phyloP scores from a whole-genome alignment of 192 early-diverging fungal species.

The Tieghemiomyces parasiticus region DNA sequence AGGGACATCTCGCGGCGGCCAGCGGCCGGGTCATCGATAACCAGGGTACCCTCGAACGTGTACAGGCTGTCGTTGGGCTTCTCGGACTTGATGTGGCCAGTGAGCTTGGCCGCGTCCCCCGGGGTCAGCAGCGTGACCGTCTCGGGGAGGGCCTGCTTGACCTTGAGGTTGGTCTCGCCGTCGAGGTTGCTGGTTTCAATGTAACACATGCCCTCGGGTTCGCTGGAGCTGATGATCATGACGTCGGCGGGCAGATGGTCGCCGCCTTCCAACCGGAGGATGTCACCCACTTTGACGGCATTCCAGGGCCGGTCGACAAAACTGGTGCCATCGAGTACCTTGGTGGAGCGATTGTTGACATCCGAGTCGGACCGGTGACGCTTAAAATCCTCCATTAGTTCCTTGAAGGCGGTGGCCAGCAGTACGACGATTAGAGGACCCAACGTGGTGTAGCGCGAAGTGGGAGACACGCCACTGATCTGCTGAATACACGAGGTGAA shows the following conservation, averaged over 20 bases:
- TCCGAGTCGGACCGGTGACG: constrained; percentile 60
- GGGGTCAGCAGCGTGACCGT: constrained; percentile 62
- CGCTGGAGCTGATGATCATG: constrained; percentile 74
- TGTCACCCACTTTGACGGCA: constrained; percentile 75
- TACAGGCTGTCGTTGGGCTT: constrained; percentile 93
- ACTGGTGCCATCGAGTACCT: constrained; percentile 34
- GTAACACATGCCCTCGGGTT: constrained; percentile 93
- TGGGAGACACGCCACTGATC: constrained; percentile 88
- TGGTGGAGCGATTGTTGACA: constrained; percentile 47
- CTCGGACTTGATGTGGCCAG: constrained; percentile 77
- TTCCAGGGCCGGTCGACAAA: constrained; percentile 68
- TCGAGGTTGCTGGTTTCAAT: constrained; percentile 98
- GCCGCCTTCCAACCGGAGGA: constrained; percentile 74
- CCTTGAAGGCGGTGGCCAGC: constrained; percentile 81
- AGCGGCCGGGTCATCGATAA: constrained; percentile 24
- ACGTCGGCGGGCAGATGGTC: constrained; percentile 89
- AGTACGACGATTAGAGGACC: constrained; percentile 73
- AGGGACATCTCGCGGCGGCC: constrained; percentile 58
- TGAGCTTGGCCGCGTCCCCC: constrained; percentile 38
- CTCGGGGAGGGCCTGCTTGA: constrained; percentile 83
- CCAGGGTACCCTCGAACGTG: constrained; percentile 68
- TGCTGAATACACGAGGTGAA: constrained; percentile 96
- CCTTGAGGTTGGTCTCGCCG: constrained; percentile 96
- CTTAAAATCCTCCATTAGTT: constrained; percentile 84
- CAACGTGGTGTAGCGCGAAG: constrained; percentile 75